Base-by-base conservation (phyloP, 768 basidiomycete genomes). In the Naematelia aurantialba region DNA sequence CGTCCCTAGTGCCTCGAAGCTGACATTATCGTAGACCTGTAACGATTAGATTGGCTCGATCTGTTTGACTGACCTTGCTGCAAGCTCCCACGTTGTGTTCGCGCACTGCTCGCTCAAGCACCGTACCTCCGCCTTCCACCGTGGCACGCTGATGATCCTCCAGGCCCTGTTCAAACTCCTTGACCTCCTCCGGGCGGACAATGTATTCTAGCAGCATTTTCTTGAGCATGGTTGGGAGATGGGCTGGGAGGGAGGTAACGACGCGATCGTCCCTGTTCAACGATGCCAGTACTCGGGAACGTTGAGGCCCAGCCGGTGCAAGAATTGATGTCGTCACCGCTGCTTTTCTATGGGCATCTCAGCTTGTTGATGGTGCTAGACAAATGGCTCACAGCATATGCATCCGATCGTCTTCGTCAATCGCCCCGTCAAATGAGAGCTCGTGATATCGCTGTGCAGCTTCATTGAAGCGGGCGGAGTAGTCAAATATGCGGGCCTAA, bases 151-250 rank as follows among this genome's bases (percentile, higher is more conserved):
- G 96, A 79, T 99, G 96, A 14, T 88, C 84, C 67, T 88, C 88
- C 53, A 99, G 84, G 2, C 85, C 87, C 45, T 81, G 82, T 75
- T 93, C 90, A 73, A 99, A 99, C 49, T 87, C 86, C 72, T 89
- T 86, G 56, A 98, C 84, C 79, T 99, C 94, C 46, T 84, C 81
- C 1, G 91, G 83, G 45, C 92, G 88, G 51, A 99, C 84, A 73
- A 99, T 97, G 66, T 91, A 92, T 73, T 98, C 96, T 62, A 98
- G 86, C 79, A 96, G 92, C 94, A 98, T 98, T 76, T 97, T 97
- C 34, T 88, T 86, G 24, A 99, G 85, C 75, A 99, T 92, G 71
- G 60, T 67, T 2, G 62, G 52, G 2, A 73, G 47, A 21, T 52
- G 45, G 3, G 70, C 34, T 2, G 68, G 59, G 11, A 76, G 67